Conservation (phyloP, 176 grass and related monocot species). For the Carex scoparia region DNA sequence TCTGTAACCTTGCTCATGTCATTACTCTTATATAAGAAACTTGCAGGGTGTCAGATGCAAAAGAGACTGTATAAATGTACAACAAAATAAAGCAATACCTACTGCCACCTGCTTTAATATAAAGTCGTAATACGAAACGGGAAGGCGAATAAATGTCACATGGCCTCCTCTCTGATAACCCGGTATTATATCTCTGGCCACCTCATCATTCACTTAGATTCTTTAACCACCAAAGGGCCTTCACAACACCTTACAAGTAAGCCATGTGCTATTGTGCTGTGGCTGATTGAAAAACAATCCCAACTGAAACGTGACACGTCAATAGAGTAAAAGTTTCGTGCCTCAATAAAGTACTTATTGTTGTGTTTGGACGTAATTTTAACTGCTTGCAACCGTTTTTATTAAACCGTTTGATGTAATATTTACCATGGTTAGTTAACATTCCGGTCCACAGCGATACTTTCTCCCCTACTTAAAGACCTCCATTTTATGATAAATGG, state of each 20-base stretch:
- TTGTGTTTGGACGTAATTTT: background rate
- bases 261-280: background rate
- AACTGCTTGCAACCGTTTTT: background rate
- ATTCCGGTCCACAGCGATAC: background rate
- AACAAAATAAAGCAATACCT: slow-evolving; percentile 15
- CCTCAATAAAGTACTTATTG: background rate
- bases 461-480: background rate
- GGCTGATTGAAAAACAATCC: background rate
- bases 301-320: background rate
- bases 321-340: background rate
- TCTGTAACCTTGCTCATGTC: background rate
- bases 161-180: background rate
- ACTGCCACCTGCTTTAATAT: slow-evolving; percentile 23
- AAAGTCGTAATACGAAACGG: slow-evolving; percentile 30
- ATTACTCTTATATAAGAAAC: background rate
- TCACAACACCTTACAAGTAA: background rate
- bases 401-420: slow-evolving; percentile 12
- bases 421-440: background rate
- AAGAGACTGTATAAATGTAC: slow-evolving; percentile 19
- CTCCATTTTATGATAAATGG: background rate
- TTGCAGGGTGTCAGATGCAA: slow-evolving; percentile 10
- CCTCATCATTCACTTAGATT: slow-evolving; percentile 8
- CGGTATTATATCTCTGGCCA: background rate
- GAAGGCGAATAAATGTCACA: slow-evolving; percentile 35
- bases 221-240: background rate